Conservation (phyloP, 345 rosid species). For the Isatis tinctoria region DNA sequence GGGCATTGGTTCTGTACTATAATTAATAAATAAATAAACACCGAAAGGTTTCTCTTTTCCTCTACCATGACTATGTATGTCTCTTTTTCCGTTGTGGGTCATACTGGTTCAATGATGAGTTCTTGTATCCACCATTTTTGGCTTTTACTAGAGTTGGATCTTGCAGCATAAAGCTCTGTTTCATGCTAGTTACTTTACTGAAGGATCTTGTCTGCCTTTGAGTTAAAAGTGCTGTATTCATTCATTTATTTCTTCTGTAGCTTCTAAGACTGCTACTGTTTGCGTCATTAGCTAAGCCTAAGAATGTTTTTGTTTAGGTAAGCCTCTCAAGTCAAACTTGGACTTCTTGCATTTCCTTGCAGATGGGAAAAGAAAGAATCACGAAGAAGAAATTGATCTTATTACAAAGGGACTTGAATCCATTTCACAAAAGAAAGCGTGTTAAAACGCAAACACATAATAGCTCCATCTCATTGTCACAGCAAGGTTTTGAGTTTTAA, state of each 20-base stretch:
- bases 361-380: background rate
- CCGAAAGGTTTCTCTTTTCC: background rate
- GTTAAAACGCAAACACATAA: constrained; percentile 16
- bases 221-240: background rate
- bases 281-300: background rate
- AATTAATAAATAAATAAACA: background rate
- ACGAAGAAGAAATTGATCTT: constrained; percentile 2
- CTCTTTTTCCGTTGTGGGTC: background rate
- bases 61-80: background rate
- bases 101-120: background rate
- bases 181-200: background rate
- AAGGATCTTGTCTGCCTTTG: background rate
- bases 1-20: background rate
- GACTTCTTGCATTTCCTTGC: background rate
- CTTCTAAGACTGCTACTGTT: background rate
- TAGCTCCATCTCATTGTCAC: background rate
- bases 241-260: background rate
- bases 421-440: constrained; percentile 4
- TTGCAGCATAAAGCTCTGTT: background rate
- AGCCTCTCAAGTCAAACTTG: background rate
- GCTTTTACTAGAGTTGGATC: background rate
- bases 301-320: background rate
- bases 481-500: background rate
- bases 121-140: background rate
- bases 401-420: constrained; percentile 1